Conservation (phyloP, 163 green algal species). For the Scenedesmus sp. region DNA sequence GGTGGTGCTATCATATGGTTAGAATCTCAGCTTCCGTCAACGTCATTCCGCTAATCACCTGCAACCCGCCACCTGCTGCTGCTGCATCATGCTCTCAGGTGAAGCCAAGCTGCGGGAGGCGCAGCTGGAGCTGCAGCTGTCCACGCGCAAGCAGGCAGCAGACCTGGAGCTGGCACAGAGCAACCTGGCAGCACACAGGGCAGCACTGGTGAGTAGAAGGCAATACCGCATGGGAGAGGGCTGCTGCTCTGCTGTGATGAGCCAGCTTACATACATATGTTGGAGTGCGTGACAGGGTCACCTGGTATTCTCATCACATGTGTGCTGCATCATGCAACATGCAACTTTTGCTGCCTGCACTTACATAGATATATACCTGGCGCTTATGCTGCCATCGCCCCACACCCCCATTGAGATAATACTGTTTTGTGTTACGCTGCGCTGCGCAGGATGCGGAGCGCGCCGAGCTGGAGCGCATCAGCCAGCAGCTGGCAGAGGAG, state of each 20-base stretch:
- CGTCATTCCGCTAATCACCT: too few species aligned
- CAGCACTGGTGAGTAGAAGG: slow-evolving; percentile 22
- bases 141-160: neutral
- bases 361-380: too few species aligned
- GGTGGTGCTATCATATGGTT: neutral
- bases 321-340: neutral
- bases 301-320: neutral
- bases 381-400: neutral
- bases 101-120: slow-evolving; percentile 21
- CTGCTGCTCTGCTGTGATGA: neutral
- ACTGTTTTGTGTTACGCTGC: neutral
- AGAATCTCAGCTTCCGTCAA: neutral
- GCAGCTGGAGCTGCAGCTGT: slow-evolving; percentile 52
- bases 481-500: slow-evolving; percentile 1
- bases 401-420: neutral
- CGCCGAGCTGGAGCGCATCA: slow-evolving; percentile 22
- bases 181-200: neutral
- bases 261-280: neutral
- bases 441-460: slow-evolving; percentile 27
- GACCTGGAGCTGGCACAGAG: slow-evolving; percentile 8
- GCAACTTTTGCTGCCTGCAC: neutral
- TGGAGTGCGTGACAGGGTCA: neutral
- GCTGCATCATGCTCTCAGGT: neutral
- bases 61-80: neutral
- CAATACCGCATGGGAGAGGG: neutral